A percentile compares a stretch with the other conserved stretches of the same genome.
Conservation (phyloP, 495 filamentous ascomycete genomes). For the Penicillium parvum region DNA sequence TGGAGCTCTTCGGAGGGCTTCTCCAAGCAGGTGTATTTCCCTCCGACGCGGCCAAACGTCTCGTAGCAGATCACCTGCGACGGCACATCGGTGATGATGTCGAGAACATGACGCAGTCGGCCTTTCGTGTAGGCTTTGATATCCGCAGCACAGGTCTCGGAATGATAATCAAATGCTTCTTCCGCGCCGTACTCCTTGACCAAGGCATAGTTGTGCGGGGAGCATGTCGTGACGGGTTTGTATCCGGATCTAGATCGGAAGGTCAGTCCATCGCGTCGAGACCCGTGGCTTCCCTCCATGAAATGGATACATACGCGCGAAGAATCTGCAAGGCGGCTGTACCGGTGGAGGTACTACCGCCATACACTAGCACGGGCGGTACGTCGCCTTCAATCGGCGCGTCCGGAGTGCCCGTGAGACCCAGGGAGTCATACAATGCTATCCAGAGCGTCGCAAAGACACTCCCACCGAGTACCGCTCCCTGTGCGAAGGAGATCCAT, state of each 20-base stretch:
- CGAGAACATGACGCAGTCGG: conserved; percentile 25
- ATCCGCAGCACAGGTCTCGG: conserved; percentile 28
- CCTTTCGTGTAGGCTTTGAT: conserved; percentile 29
- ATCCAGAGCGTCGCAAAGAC: background rate
- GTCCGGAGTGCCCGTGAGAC: background rate
- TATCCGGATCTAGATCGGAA: conserved; percentile 24
- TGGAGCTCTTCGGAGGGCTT: too few species aligned
- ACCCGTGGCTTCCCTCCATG: background rate
- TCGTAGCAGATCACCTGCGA: conserved; percentile 30
- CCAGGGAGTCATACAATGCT: background rate
- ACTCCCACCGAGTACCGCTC: background rate
- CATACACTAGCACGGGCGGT: background rate
- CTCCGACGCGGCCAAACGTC: conserved; percentile 1
- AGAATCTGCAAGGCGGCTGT: background rate
- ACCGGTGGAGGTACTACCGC: background rate
- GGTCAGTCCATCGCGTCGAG: background rate
- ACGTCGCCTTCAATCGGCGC: background rate
- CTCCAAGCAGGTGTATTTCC: background rate
- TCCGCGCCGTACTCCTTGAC: conserved; percentile 41
- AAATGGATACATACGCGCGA: background rate
- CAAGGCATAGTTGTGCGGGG: conserved; percentile 45
- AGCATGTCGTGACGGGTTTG: conserved; percentile 43
- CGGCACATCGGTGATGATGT: conserved; percentile 24
- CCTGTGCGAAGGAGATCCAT: background rate
- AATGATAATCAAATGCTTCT: conserved; percentile 47